Evolutionary conservation across 192 early-diverging fungal genomes (phyloP).

Genomic region (Rhizoclosmatium globosum): DNA sequence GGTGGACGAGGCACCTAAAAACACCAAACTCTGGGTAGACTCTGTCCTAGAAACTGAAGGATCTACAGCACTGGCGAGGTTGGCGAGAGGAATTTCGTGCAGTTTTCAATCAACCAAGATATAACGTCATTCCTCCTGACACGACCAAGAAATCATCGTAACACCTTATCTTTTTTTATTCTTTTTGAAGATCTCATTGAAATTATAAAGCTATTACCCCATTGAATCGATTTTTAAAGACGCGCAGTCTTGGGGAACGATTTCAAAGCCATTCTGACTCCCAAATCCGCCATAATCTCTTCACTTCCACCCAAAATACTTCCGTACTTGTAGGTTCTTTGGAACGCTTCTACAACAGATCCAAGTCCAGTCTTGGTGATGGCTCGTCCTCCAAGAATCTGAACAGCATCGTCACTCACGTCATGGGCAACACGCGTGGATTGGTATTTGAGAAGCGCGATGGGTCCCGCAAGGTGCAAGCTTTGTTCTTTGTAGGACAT

Average conservation of each 20-base stretch:
- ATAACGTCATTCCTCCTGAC: no score
- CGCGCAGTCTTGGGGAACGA: constrained; percentile 34
- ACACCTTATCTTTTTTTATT: no score
- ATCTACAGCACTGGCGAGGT: no score
- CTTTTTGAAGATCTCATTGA: no score
- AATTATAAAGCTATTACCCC: no score
- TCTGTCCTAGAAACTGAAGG: no score
- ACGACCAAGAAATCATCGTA: no score
- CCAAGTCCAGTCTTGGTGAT: constrained; percentile 79
- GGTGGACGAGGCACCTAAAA: no score
- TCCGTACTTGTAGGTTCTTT: constrained; percentile 49
- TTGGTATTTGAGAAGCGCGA: constrained; percentile 66
- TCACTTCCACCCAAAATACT: constrained; percentile 60
- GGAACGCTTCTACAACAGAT: constrained; percentile 66
- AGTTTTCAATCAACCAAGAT: no score
- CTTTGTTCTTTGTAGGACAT: constrained; percentile 71
- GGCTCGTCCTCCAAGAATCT: constrained; percentile 79
- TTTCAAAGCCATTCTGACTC: constrained; percentile 68
- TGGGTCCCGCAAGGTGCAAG: constrained; percentile 68
- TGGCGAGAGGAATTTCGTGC: no score
- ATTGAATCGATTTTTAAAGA: constrained; percentile 32
- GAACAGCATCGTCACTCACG: constrained; percentile 71
- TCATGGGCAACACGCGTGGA: constrained; percentile 64
- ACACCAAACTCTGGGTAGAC: no score
- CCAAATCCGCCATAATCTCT: constrained; percentile 67